Conservation (phyloP, 2,329 filamentous ascomycete species). For the Biscogniauxia marginata region DNA sequence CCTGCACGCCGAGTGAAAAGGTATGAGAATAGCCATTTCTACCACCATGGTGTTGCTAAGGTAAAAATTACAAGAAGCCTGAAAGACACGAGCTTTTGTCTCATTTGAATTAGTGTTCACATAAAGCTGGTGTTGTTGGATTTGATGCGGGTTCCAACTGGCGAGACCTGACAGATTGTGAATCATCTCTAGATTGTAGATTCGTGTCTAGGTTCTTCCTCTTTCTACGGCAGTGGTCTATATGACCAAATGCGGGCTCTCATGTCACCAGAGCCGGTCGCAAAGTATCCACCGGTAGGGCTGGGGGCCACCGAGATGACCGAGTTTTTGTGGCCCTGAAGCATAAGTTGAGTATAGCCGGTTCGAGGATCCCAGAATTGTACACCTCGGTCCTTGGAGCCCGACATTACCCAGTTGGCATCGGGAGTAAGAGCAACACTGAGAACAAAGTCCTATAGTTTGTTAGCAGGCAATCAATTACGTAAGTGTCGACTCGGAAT, state of each 20-base stretch:
- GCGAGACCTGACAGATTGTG: neutral
- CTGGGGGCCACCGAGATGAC: slow-evolving; percentile 97
- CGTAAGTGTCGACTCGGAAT: slow-evolving; percentile 11
- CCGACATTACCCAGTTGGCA: slow-evolving; percentile 92
- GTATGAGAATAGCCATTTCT: neutral
- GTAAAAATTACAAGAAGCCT: neutral
- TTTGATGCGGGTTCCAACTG: neutral
- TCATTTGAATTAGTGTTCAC: neutral
- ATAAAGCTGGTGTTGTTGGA: neutral
- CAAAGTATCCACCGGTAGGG: slow-evolving; percentile 83
- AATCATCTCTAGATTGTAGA: neutral
- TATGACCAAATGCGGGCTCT: slow-evolving; percentile 97
- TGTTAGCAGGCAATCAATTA: slow-evolving; percentile 28
- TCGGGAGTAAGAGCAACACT: slow-evolving; percentile 94
- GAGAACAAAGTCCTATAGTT: slow-evolving; percentile 81
- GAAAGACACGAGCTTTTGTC: neutral
- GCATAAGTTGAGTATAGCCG: slow-evolving; percentile 93
- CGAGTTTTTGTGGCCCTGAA: slow-evolving; percentile 98
- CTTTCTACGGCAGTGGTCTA: slow-evolving; percentile 43
- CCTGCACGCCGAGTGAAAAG: neutral
- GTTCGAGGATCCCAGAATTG: slow-evolving; percentile 98
- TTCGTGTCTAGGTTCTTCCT: neutral
- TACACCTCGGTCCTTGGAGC: slow-evolving; percentile 94
- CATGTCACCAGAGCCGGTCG: slow-evolving; percentile 96
- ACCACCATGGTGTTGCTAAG: neutral